Evolutionary conservation across 116 monocot genomes (phyloP), one percentile per base, ranked within the genome.

Genomic region (Zostera marina): DNA sequence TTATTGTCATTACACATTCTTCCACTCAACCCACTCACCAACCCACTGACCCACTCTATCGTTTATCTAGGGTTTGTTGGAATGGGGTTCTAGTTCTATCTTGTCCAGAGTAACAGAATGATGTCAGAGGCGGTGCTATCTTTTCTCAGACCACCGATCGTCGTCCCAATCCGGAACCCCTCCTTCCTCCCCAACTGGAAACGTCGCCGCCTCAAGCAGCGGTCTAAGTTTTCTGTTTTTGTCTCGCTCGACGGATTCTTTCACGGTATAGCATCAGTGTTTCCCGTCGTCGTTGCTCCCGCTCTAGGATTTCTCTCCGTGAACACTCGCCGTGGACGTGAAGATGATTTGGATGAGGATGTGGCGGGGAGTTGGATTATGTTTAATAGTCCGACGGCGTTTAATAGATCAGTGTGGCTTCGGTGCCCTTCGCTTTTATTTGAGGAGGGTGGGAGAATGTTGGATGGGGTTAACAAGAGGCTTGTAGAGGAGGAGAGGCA

Each of bases 361-460:
- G 56, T 54, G 11, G 51, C 72, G 5, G 79, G 74, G 12, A 72
- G 82, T 5, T 96, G 82, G 89, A 56, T 83, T 39, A 70, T 89
- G 10, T 75, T 77, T 76, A 77, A 75, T 1, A 88, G 81, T 63
- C 84, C 94, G 12, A 88, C 88, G 45, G 77, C 88, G 8, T 98
- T 98, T 69, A 85, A 90, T 57, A 76, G 85, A 39, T 74, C 67
- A 26, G 83, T 98, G 42, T 71, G 86, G 4, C 82, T 90, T 26
- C 82, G 90, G 7, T 90, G 89, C 63, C 86, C 98, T 10, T 80
- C 85, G 3, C 59, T 98, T 20, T 76, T 72, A 0, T 85, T 85
- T 55, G 74, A 76, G 62, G 73, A 79, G 23, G 78, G 70, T 5
- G 76, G 65, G 11, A 68, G 70, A 42, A 55, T 72, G 9, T 52